Evolutionary conservation across 331 rosid genomes (phyloP).

Genomic region (Quercus tomentella): DNA sequence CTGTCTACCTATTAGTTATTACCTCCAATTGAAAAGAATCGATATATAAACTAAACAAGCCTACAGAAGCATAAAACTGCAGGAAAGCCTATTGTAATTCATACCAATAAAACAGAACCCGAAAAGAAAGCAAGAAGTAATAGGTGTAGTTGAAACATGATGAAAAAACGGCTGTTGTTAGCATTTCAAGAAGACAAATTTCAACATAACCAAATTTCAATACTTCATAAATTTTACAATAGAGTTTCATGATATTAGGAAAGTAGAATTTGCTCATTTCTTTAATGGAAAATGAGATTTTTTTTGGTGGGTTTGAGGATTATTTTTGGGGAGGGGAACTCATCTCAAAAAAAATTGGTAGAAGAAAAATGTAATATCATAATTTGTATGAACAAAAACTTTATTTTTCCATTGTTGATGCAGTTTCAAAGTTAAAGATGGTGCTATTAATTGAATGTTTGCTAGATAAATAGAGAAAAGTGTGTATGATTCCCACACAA

Average conservation of each 20-base stretch:
- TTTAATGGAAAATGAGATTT: background rate
- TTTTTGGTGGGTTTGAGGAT: background rate
- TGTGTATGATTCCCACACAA: background rate
- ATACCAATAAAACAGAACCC: background rate
- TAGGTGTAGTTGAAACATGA: background rate
- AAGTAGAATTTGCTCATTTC: background rate
- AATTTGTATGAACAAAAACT: background rate
- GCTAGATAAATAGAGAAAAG: background rate
- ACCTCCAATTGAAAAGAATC: background rate
- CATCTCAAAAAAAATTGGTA: background rate
- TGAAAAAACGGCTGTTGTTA: background rate
- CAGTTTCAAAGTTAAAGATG: background rate
- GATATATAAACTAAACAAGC: background rate
- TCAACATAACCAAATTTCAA: background rate
- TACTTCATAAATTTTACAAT: background rate
- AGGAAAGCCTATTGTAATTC: background rate
- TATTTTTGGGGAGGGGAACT: background rate
- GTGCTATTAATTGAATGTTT: background rate
- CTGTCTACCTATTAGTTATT: background rate
- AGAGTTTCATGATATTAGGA: background rate
- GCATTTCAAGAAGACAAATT: background rate
- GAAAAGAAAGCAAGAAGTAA: background rate
- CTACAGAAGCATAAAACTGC: background rate
- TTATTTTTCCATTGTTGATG: background rate
- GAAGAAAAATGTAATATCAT: background rate